Percentiles rank a stretch among this genome's conserved stretches.
Conservation (phyloP, 2,329 filamentous ascomycete species). For the Fusarium fracticaudum region DNA sequence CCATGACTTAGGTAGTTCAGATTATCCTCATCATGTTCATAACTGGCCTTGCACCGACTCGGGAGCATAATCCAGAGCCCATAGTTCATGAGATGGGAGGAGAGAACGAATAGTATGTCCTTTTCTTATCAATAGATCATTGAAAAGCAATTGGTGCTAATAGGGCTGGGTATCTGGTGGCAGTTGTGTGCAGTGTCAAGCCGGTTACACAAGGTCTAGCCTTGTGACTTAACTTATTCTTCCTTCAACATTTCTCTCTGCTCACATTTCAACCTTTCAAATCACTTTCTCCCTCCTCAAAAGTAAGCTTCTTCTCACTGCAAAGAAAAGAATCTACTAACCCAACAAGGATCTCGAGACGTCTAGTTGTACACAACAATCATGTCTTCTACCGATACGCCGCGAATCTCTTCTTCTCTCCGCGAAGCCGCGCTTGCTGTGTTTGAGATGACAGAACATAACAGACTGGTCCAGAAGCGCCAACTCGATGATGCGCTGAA, state of each 20-base stretch:
- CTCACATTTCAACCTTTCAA: background rate
- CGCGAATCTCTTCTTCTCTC: background rate
- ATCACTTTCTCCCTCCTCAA: no score
- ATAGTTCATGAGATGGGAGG: no score
- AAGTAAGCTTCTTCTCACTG: background rate
- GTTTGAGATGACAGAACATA: background rate
- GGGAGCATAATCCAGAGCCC: background rate
- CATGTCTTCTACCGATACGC: background rate
- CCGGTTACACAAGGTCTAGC: background rate
- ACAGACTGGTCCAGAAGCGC: background rate
- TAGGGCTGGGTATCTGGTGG: background rate
- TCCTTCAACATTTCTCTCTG: background rate
- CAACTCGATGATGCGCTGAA: background rate
- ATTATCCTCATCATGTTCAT: no score
- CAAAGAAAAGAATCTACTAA: fast-evolving
- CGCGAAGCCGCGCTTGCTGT: background rate
- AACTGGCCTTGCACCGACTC: no score
- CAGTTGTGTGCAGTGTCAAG: background rate
- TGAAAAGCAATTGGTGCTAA: background rate
- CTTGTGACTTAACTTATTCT: background rate
- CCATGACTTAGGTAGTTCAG: background rate
- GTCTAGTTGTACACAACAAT: background rate
- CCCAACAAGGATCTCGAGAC: no score
- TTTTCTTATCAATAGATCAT: background rate
- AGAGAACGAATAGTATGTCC: no score